Evolutionary conservation across 495 filamentous ascomycete species (phyloP).

Genomic region (Xylaria sp.): DNA sequence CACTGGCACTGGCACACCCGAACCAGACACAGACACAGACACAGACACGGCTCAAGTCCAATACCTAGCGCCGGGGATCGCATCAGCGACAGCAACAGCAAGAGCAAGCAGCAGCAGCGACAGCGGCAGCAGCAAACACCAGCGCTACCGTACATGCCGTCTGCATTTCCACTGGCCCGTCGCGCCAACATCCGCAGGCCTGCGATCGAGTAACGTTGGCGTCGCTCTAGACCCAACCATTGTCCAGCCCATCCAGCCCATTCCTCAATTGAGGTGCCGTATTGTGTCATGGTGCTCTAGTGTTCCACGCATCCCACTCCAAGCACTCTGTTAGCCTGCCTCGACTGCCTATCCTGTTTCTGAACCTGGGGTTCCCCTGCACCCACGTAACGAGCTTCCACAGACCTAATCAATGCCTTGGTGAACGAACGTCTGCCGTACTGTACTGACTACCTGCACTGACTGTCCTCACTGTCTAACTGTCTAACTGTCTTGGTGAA

Average conservation of each 20-base stretch:
- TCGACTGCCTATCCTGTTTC: conserved; percentile 24
- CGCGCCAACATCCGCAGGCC: conserved; percentile 20
- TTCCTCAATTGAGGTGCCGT: conserved; percentile 21
- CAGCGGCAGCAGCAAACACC: no score
- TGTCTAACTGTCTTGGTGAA: conserved; percentile 7
- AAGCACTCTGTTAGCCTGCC: conserved; percentile 15
- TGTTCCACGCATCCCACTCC: conserved; percentile 18
- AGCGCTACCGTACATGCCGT: not conserved
- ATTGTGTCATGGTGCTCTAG: conserved; percentile 29
- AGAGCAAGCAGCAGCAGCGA: not conserved
- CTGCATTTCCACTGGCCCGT: conserved; percentile 15
- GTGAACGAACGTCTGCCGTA: not conserved
- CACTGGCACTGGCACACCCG: not conserved
- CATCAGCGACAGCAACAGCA: not conserved
- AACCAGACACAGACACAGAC: no score
- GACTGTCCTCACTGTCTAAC: not conserved
- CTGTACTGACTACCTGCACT: not conserved
- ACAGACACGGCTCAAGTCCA: not conserved
- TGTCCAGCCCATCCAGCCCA: conserved; percentile 20
- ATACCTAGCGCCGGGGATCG: conserved; percentile 5
- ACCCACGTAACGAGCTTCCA: conserved; percentile 24
- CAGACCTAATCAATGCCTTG: conserved; percentile 25
- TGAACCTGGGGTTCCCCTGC: conserved; percentile 24
- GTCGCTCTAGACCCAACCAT: conserved; percentile 25
- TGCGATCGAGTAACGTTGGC: conserved; percentile 24